These are phyloP conservation scores for Pisolithus orientalis DNA, from an alignment of 768 basidiomycete species.

Conservation along the genomic window DNA sequence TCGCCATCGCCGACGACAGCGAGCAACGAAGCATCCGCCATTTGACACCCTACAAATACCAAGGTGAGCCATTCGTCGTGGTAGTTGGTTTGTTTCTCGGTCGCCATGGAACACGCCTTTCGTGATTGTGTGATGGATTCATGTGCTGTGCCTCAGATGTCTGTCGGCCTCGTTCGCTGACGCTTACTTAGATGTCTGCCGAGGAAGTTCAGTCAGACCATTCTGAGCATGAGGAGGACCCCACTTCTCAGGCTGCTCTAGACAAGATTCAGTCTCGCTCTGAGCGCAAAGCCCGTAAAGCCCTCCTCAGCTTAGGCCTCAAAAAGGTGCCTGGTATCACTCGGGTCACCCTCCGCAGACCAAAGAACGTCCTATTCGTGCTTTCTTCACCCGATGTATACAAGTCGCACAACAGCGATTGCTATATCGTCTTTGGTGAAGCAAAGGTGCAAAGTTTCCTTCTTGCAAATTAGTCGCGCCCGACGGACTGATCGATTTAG, in stretches of 20 bases:
- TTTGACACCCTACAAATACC: slow-evolving; percentile 8
- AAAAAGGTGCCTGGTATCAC: slow-evolving; percentile 92
- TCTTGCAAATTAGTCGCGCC: slow-evolving; percentile 4
- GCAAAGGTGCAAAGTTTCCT: slow-evolving; percentile 55
- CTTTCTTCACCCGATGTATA: slow-evolving; percentile 93
- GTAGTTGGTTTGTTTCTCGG: background rate
- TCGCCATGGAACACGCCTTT: background rate
- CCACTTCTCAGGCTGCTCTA: slow-evolving; percentile 75
- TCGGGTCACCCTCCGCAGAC: slow-evolving; percentile 88
- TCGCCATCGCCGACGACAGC: slow-evolving; percentile 29
- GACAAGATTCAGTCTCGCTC: slow-evolving; percentile 93
- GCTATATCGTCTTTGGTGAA: slow-evolving; percentile 99
- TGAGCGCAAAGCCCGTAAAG: slow-evolving; percentile 94
- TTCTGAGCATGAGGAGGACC: slow-evolving; percentile 76
- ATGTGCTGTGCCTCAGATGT: slow-evolving; percentile 22
- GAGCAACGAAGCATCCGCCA: slow-evolving; percentile 22
- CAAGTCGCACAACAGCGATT: slow-evolving; percentile 96
- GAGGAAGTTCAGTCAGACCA: slow-evolving; percentile 82
- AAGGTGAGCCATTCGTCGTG: slow-evolving; percentile 13
- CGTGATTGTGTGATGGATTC: slow-evolving; percentile 24
- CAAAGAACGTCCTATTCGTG: slow-evolving; percentile 95
- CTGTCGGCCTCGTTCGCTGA: slow-evolving; percentile 17
- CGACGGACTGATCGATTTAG: slow-evolving; percentile 27
- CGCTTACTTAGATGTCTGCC: slow-evolving; percentile 54
- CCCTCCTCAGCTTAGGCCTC: slow-evolving; percentile 83